phyloP scores from a whole-genome alignment of 164 flowering plant species.

The Sextonia rubra region DNA sequence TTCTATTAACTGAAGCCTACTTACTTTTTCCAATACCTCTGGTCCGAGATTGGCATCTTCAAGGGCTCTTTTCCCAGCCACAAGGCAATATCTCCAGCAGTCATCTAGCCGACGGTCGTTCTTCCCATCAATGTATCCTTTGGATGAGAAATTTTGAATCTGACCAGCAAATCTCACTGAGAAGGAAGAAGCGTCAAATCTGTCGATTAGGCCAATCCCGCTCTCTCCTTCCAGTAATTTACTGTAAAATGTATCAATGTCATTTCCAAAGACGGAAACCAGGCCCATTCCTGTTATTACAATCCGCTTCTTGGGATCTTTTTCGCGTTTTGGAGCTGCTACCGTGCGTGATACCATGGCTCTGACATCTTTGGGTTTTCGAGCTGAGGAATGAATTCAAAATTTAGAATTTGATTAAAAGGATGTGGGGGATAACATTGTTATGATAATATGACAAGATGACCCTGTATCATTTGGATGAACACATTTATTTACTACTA shows the following conservation, averaged over 20 bases:
- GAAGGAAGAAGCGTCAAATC: conserved; percentile 60
- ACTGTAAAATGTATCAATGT: conserved; percentile 54
- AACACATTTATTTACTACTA: too few relatives aligned
- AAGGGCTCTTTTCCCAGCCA: conserved; percentile 68
- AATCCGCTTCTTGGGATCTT: conserved; percentile 60
- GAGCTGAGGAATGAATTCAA: conserved; percentile 21
- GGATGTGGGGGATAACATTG: not conserved
- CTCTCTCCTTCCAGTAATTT: conserved; percentile 68
- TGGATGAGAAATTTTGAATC: conserved; percentile 55
- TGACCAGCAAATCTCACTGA: conserved; percentile 66
- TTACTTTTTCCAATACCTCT: conserved; percentile 38
- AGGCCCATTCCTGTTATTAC: conserved; percentile 81
- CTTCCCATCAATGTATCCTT: conserved; percentile 72
- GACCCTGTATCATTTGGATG: not conserved
- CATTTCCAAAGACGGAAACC: conserved; percentile 68
- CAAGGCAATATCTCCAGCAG: conserved; percentile 66
- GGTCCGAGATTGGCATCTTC: conserved; percentile 61
- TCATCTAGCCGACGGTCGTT: conserved; percentile 74
- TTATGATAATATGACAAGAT: too few relatives aligned
- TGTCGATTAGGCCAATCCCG: conserved; percentile 57
- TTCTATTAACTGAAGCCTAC: not conserved
- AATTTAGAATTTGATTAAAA: not conserved
- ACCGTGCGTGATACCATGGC: conserved; percentile 44
- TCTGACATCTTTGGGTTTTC: conserved; percentile 32
- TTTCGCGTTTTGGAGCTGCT: conserved; percentile 66